Base-by-base conservation (phyloP, 176 grass and related monocot species). In the Aegilops longissima region DNA sequence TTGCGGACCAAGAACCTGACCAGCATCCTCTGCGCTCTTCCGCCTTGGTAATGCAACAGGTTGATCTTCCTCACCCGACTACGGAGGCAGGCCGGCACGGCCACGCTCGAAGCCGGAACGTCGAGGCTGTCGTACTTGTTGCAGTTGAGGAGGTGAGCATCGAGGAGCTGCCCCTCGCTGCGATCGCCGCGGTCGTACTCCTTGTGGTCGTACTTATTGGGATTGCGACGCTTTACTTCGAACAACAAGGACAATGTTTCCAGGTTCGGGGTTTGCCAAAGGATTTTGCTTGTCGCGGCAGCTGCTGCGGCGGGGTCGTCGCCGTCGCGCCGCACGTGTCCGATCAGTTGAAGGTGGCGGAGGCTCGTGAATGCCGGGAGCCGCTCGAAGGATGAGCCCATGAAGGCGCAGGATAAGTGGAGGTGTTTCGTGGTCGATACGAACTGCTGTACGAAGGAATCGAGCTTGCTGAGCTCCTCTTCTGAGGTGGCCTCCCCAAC, bases 21-120 rank as follows among this genome's bases (percentile, higher is more conserved):
- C 31, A 69, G 31, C 66, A 1, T 69, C 66, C 31, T 35, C 66
- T 69, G 66, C 16, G 66, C 66, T 0, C 66, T 69, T 14, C 31
- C 66, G 7, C 66, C 66, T 69, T 69, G 66, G 65, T 67, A 67
- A 8, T 67, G 65, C 12, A 33, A 13, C 65, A 67, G 29, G 29
- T 31, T 6, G 65, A 67, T 34, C 13, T 12, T 30, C 65, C 14
- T 67, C 14, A 34, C 2, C 29, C 14, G 13, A 13, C 6, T 67
- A 14, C 16, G 2, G 1, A 54, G 51, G 51, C 51, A 54, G 13
- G 13, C 0, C 4, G 51, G 51, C 14, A 54, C 5, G 12, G 45
- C 0, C 11, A 49, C 3, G 45, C 45, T 49, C 5, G 4, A 0
- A 0, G 1, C 16, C 51, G 13, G 14, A 3, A 2, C 5, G 51